Base-by-base conservation (phyloP, 2,329 filamentous ascomycete species). In the Hypoxylon sp. region DNA sequence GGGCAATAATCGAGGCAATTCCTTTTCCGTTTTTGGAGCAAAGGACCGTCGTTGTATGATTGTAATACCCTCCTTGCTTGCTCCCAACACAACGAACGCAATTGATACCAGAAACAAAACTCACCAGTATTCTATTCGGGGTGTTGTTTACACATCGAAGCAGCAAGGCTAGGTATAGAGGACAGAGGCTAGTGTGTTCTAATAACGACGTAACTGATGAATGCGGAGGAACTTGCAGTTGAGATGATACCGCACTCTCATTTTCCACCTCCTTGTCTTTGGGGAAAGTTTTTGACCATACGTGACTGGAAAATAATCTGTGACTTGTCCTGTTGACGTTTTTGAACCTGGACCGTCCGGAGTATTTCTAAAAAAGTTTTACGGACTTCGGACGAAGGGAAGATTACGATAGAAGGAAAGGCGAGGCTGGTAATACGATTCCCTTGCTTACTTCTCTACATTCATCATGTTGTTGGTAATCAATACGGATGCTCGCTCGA, bases 21-120 rank as follows among this genome's bases (percentile, higher is more conserved):
- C 37, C 29, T 41, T 66, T 57, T 34, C 14, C 11, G 30, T 12
- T 9, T 46, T 50, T 56, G 37, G 43, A 53, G 52, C n/a, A 43
- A 46, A 27, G 56, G 48, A 32, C 37, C 57, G 41, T 46, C 63
- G 41, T 69, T 69, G 62, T 73, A 69, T 58, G 45, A 73, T 70
- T 69, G 61, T 65, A 69, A 73, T 70, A 71, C 66, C 70, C 68
- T 69, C 68, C 67, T 70, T 67, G 21, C 41, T 61, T 50, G 16
- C 55, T 51, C n/a, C 27, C 27, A 39, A 37, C 21, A 6, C 57
- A 53, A 39, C 9, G 16, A n/a, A 32, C n/a, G 37, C 37, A 19
- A 30, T 52, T 32, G 47, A 12, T 21, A 21, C 12, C 48, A 27
- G 32, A 29, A 48, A 27, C 8, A 25, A 32, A 27, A n/a, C 12